Evolutionary conservation across 306 rosid genomes (phyloP).

Genomic region (Psophocarpus tetragonolobus): DNA sequence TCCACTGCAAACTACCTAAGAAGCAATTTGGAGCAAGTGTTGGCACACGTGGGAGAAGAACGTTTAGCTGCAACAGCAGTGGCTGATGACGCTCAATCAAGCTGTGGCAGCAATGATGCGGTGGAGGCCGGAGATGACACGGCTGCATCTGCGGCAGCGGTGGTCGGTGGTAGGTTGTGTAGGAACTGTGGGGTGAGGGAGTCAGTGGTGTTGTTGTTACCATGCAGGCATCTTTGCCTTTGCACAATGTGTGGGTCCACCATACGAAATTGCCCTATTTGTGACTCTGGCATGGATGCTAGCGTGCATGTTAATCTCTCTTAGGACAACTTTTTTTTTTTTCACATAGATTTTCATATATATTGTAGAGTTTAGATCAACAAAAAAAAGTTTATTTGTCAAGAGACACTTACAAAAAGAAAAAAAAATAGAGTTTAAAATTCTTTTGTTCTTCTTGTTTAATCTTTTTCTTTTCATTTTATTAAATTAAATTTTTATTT

Average conservation of each 20-base stretch:
- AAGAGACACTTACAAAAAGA: neutral
- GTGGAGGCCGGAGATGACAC: slow-evolving; percentile 7
- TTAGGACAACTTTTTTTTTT: slow-evolving; percentile 25
- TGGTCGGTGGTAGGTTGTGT: slow-evolving; percentile 45
- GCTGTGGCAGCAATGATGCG: slow-evolving; percentile 66
- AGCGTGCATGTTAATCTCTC: slow-evolving; percentile 90
- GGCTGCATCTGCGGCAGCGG: neutral
- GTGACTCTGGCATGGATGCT: slow-evolving; percentile 65
- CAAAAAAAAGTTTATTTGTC: neutral
- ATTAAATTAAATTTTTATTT: too few relatives aligned
- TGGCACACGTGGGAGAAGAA: slow-evolving; percentile 54
- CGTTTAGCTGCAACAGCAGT: neutral
- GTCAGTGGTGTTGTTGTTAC: slow-evolving; percentile 73
- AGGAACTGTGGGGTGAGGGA: slow-evolving; percentile 65
- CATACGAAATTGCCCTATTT: slow-evolving; percentile 66
- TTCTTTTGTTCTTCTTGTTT: slow-evolving; percentile 33
- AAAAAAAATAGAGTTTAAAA: neutral
- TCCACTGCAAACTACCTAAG: slow-evolving; percentile 77
- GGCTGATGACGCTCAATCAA: slow-evolving; percentile 57
- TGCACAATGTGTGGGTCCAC: slow-evolving; percentile 86
- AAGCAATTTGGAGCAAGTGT: slow-evolving; percentile 56
- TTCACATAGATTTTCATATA: neutral
- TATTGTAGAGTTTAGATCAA: neutral
- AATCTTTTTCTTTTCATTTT: neutral
- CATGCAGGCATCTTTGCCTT: slow-evolving; percentile 90